Percentiles rank a stretch among this genome's conserved stretches.
phyloP scores from a whole-genome alignment of 345 rosid species.

The Salix suchowensis region DNA sequence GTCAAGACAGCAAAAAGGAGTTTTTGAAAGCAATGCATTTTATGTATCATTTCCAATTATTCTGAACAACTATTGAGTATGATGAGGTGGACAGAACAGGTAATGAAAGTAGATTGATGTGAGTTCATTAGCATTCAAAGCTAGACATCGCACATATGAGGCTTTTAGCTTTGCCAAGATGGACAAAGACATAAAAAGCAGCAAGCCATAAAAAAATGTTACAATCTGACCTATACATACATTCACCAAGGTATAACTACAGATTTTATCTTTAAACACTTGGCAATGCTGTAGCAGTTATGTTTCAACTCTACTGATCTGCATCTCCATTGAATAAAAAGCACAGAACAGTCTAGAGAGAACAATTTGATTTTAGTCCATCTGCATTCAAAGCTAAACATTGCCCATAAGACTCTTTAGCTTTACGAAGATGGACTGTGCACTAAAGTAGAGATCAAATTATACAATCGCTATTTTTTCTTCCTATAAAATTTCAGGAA shows the following conservation, averaged over 20 bases:
- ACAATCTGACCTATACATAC: not conserved
- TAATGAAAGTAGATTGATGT: constrained; percentile 9
- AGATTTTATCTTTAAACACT: not conserved
- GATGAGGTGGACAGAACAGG: constrained; percentile 17
- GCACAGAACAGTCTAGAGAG: constrained; percentile 4
- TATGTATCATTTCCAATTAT: constrained; percentile 19
- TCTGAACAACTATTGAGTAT: constrained; percentile 11
- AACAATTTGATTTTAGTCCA: constrained; percentile 31
- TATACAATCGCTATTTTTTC: not conserved
- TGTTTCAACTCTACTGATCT: constrained; percentile 32
- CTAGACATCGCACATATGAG: constrained; percentile 25
- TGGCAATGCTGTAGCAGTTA: not conserved
- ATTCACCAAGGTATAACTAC: not conserved
- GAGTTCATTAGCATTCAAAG: constrained; percentile 55
- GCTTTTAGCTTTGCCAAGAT: constrained; percentile 64
- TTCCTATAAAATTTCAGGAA: not conserved
- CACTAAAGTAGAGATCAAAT: not conserved
- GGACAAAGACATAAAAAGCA: constrained; percentile 19
- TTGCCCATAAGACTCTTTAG: constrained; percentile 18
- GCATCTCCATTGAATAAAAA: constrained; percentile 15
- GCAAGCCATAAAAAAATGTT: not conserved
- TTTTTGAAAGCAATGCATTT: not conserved
- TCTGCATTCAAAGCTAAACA: constrained; percentile 45
- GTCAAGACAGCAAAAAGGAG: not conserved
- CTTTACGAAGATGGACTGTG: constrained; percentile 31